Evolutionary conservation across 139 green algal genomes (phyloP), one percentile per base, ranked within the genome.

Genomic region (Coelastrella sp.): DNA sequence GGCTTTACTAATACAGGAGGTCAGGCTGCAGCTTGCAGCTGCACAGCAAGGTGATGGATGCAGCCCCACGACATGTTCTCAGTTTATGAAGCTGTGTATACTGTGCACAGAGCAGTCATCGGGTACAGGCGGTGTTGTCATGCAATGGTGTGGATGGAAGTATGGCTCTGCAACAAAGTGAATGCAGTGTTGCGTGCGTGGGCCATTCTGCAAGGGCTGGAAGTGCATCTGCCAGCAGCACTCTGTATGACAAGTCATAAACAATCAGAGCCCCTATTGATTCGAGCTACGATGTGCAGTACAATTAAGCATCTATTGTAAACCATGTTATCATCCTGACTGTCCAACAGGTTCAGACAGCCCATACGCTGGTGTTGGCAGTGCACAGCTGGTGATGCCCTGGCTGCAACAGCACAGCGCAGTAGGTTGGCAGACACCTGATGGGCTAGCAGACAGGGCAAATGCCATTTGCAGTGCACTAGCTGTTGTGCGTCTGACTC

Each of bases 401-500:
- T 84, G 78, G 78, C 41, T 84, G 60, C 78, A 67, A 60, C 78
- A 75, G 32, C 4, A 64, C 7, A n/a, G 60, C 5, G 27, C 78
- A 25, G 32, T 43, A 5, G 78, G 60, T 25, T 84, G 78, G 78
- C 35, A 75, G 27, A 19, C 43, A 17, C 3, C 57, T 25, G 78
- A 84, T 13, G 27, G 25, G 37, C 41, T 84, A 23, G 32, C 40
- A 7, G 78, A 84, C 38, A 60, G 32, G 2, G 62, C 60, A n/a
- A 84, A 84, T 76, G 78, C 62, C 34, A 30, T 76, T 4, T 84
- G 78, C 32, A 27, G 60, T 53, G 78, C 78, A 43, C 32, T 84
- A 21, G 78, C 78, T 62, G 78, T 84, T 21, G 62, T 64, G 2
- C 57, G 78, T 23, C 62, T 84, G 5, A 66, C n/a, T 27, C 30